Evolutionary conservation across 805 yeast genomes (phyloP).

Genomic region (Grigorovia transvaalensis): DNA sequence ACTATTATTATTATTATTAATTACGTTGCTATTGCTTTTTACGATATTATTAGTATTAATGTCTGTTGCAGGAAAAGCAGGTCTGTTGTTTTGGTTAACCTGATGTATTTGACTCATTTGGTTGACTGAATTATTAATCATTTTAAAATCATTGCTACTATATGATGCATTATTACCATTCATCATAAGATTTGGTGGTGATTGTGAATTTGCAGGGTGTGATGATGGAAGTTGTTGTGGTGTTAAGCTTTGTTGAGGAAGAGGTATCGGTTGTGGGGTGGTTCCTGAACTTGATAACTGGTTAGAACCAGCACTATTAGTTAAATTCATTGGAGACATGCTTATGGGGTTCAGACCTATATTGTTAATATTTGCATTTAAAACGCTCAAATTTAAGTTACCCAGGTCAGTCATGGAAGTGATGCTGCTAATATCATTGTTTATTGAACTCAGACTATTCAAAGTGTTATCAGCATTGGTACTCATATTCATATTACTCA

Average conservation of each 20-base stretch:
- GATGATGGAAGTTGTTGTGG: neutral
- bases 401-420: too few species aligned
- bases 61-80: neutral
- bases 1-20: neutral
- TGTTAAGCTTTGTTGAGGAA: neutral
- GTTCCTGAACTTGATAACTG: neutral
- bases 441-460: neutral
- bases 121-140: neutral
- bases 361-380: neutral
- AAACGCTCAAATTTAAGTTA: too few species aligned
- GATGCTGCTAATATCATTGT: too few species aligned
- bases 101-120: neutral
- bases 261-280: neutral
- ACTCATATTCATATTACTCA: neutral
- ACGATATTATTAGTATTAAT: neutral
- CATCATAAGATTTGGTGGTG: neutral
- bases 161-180: neutral
- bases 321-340: neutral
- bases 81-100: neutral
- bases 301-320: neutral
- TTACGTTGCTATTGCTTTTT: neutral
- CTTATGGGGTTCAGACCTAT: neutral
- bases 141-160: neutral
- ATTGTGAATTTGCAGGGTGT: neutral
- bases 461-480: neutral